Evolutionary conservation across 2,329 filamentous ascomycete species (phyloP), one percentile per base, ranked within the genome.

Genomic region (Didymellaceae sp.): DNA sequence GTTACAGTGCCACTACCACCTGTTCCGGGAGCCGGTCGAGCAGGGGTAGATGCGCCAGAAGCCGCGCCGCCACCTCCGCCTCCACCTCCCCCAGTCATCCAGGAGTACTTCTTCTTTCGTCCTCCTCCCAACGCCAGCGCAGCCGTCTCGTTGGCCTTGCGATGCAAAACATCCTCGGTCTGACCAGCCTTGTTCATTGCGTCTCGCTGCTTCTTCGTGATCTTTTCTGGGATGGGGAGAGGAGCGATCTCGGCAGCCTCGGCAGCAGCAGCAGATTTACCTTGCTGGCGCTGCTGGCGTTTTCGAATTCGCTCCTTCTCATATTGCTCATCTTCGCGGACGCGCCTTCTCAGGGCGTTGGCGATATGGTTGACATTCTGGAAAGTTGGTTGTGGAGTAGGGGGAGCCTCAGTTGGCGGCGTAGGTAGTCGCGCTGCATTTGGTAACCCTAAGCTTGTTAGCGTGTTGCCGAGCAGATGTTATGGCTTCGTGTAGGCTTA

Each of bases 201-300:
- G 72, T 87, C 90, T 68, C 88, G 81, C 71, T 96, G 91, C 76
- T 97, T 97, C 80, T 97, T 97, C 4, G 88, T 89, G 42, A 90
- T 81, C 3, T 85, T 81, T 41, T 68, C 66, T 3, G 68, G 68
- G 13, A 65, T 43, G 26, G 66, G 58, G 6, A 69, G 52, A n/a
- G 66, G 61, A 1, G 60, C 43, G 13, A 50, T 44, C 2, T 62
- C 58, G 10, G 69, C 60, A 4, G 62, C 52, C 16, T 72, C 67
- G 9, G 57, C 58, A 9, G 68, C 58, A 3, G 65, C 63, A n/a
- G 63, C 58, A 2, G 65, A 55, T 35, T 57, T 59, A 28, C 65
- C 59, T 50, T 63, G 58, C 42, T 57, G 57, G 14, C 77, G 76
- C 50, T 77, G 75, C 50, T 74, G 67, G n/a, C 78, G 76, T 49